These are phyloP conservation scores for Phallus indusiatus DNA, from an alignment of 768 basidiomycete genomes.

Conservation along the genomic window DNA sequence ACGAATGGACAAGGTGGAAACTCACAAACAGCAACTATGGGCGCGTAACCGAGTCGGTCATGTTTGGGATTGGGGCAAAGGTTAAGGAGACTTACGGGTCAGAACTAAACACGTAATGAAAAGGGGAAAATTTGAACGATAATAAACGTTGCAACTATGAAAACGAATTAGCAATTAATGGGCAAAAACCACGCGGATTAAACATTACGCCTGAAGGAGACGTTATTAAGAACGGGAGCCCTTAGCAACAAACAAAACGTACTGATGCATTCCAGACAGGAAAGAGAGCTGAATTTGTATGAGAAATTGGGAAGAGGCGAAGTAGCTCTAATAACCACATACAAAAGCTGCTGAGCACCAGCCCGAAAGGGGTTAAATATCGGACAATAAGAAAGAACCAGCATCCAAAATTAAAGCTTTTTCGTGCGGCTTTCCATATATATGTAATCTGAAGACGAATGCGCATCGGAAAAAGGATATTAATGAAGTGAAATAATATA, in stretches of 20 bases:
- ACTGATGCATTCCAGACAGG: background rate
- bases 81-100: background rate
- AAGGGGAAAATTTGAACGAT: background rate
- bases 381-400: background rate
- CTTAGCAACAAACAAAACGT: background rate
- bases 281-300: background rate
- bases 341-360: background rate
- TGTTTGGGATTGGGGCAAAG: background rate
- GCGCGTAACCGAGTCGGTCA: background rate
- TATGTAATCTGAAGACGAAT: background rate
- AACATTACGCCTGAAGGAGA: background rate
- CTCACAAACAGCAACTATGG: slow-evolving; percentile 1
- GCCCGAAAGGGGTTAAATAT: background rate
- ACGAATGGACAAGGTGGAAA: background rate
- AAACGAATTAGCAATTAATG: background rate
- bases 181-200: background rate
- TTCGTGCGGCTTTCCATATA: background rate
- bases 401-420: background rate
- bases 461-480: background rate
- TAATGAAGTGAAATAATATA: background rate
- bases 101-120: background rate
- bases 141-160: background rate
- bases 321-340: background rate
- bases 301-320: background rate
- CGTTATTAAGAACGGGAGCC: background rate